Evolutionary conservation across 495 filamentous ascomycete species (phyloP), one percentile per base, ranked within the genome.

Genomic region (Darksidea phi): DNA sequence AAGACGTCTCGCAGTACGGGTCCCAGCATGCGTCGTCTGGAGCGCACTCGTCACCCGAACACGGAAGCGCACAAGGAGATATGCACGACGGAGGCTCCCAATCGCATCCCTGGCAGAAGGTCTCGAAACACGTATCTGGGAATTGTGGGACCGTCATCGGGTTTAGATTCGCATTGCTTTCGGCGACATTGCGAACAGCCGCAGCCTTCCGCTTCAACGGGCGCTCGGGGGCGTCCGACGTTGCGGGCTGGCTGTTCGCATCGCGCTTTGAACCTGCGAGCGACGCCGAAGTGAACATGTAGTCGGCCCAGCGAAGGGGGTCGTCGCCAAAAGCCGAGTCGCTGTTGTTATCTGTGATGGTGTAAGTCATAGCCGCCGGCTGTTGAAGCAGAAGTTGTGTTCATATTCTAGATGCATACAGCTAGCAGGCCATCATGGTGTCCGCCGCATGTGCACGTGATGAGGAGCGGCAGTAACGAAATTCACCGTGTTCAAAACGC

Each of bases 231-330:
- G 54, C 36, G 15, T 26, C 38, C 20, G 20, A 20, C 41, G 48
- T 17, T 1, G 28, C 28, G 26, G 45, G 11, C 41, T 47, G 37
- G 25, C 36, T 32, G 21, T 59, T 59, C 25, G 54, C 28, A 46
- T 23, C 49, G n/a, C 64, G 64, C 60, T 67, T 67, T 38, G 59
- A 54, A 11, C 64, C 64, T 32, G 64, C 59, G 20, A 63, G 18
- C 20, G 50, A 32, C 26, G 59, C 32, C 38, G 54, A 18, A 21
- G 54, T 8, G 51, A 60, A 53, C 64, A 67, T 63, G 45, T 55
- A 41, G 48, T 26, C 52, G 18, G 21, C 1, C 48, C 52, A 57
- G 37, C 34, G 28, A 20, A 46, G 15, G 28, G 15, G 18, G 20
- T 57, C 51, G 17, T 61, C 53, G 52, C 63, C 58, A 57, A 54